Conservation (phyloP, 2,329 filamentous ascomycete genomes). For the Uncinocarpus reesii region DNA sequence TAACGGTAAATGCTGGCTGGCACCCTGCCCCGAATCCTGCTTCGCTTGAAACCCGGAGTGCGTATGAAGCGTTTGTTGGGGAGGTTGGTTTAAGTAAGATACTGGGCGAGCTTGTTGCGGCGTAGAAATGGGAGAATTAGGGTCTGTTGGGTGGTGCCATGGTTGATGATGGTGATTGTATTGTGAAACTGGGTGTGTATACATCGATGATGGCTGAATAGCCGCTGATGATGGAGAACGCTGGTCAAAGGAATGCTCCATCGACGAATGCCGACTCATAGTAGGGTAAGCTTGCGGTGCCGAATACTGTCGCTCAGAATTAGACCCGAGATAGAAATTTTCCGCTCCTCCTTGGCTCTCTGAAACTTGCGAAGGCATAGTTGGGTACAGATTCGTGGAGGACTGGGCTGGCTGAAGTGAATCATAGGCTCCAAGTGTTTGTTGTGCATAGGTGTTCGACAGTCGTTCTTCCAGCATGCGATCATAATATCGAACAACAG, state of each 20-base stretch:
- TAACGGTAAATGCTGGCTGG: neutral
- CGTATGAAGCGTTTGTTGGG: neutral
- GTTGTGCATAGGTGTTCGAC: conserved; percentile 82
- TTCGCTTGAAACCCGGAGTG: neutral
- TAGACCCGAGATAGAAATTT: conserved; percentile 13
- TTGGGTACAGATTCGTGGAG: conserved; percentile 58
- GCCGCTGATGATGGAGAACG: neutral
- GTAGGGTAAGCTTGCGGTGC: conserved; percentile 2
- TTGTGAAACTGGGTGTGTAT: conserved; percentile 2
- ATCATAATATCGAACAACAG: conserved; percentile 94
- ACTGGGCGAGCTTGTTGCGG: neutral
- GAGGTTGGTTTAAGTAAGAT: conserved; percentile 1
- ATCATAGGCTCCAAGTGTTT: conserved; percentile 55
- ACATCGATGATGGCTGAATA: neutral
- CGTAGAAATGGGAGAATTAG: neutral
- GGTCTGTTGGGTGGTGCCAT: conserved; percentile 8
- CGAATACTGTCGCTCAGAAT: neutral
- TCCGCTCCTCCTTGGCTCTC: conserved; percentile 38
- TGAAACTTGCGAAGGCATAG: conserved; percentile 49
- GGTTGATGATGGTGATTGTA: conserved; percentile 1
- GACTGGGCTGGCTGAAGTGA: conserved; percentile 38
- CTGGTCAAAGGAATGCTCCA: conserved; percentile 6
- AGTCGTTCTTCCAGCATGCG: conserved; percentile 94
- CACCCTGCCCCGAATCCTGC: neutral
- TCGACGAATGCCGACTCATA: conserved; percentile 6